phyloP scores from a whole-genome alignment of 148 eudicot genomes.

The Diospyros kaki region DNA sequence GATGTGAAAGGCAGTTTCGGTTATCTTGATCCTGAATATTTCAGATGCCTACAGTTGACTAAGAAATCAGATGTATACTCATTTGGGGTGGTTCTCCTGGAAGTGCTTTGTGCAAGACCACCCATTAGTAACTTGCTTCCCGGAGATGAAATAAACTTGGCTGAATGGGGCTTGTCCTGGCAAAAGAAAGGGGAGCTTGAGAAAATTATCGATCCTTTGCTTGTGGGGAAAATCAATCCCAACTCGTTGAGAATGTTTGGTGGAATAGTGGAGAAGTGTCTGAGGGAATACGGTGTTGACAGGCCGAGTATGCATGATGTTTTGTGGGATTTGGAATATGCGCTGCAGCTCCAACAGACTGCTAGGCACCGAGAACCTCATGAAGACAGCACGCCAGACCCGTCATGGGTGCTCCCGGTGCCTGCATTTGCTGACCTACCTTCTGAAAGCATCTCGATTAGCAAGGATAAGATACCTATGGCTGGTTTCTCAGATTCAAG shows the following conservation, averaged over 20 bases:
- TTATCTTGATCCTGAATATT: conserved; percentile 57
- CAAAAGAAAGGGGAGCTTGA: conserved; percentile 26
- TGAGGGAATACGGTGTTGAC: conserved; percentile 27
- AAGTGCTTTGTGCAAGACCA: conserved; percentile 49
- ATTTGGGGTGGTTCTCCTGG: conserved; percentile 59
- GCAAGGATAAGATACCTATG: not conserved
- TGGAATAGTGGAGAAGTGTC: conserved; percentile 37
- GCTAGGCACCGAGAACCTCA: conserved; percentile 10
- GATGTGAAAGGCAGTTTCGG: conserved; percentile 59
- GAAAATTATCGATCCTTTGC: conserved; percentile 36
- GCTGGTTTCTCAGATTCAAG: not conserved
- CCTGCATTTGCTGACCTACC: conserved; percentile 25
- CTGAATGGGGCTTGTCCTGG: conserved; percentile 41
- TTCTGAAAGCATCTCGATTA: conserved; percentile 24
- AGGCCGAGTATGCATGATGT: conserved; percentile 54
- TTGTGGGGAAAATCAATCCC: conserved; percentile 33
- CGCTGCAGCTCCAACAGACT: conserved; percentile 34
- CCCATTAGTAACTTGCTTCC: conserved; percentile 32
- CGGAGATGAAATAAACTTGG: conserved; percentile 31
- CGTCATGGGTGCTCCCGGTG: conserved; percentile 26
- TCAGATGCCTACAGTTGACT: conserved; percentile 32
- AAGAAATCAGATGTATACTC: conserved; percentile 62
- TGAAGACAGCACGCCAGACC: conserved; percentile 36
- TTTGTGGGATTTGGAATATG: conserved; percentile 52
- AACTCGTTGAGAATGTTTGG: conserved; percentile 39